Conservation (phyloP, 805 yeast species). For the Millerozyma acaciae region DNA sequence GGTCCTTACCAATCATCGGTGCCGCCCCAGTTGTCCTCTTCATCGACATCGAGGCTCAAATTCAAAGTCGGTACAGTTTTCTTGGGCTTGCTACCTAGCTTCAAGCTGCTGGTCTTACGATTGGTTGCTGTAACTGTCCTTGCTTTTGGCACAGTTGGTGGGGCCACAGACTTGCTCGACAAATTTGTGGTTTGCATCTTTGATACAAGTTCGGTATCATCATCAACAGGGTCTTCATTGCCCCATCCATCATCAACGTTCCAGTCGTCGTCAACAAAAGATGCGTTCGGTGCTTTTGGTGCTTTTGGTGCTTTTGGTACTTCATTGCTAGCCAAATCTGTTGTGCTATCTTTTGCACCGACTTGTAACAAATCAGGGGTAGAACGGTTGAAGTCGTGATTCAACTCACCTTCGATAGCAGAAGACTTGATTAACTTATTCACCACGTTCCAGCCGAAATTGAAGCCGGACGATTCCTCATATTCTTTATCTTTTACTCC, state of each 20-base stretch:
- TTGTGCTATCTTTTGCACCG: not conserved
- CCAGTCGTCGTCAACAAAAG: constrained; percentile 14
- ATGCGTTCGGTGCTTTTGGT: constrained; percentile 2
- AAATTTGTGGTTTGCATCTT: not conserved
- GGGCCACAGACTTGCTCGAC: not conserved
- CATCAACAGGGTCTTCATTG: constrained; percentile 10
- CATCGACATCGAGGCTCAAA: constrained; percentile 18
- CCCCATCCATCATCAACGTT: constrained; percentile 23
- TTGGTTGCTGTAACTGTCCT: constrained; percentile 4
- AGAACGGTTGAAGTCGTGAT: constrained; percentile 33
- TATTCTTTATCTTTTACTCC: constrained; percentile 6
- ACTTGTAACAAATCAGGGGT: constrained; percentile 31
- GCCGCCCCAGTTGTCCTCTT: constrained; percentile 32
- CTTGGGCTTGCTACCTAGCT: constrained; percentile 18
- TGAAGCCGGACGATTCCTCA: constrained; percentile 10
- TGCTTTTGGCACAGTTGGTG: constrained; percentile 1
- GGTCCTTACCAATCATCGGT: constrained; percentile 19
- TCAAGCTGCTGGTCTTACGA: constrained; percentile 16
- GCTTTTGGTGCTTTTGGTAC: constrained; percentile 1
- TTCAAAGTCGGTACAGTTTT: constrained; percentile 21
- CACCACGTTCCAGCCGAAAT: constrained; percentile 37
- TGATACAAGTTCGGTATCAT: constrained; percentile 4
- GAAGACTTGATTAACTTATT: constrained; percentile 30
- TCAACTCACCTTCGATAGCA: constrained; percentile 28
- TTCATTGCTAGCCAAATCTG: constrained; percentile 1